Conservation (phyloP, 345 rosid species). For the Eucalyptus grandis region DNA sequence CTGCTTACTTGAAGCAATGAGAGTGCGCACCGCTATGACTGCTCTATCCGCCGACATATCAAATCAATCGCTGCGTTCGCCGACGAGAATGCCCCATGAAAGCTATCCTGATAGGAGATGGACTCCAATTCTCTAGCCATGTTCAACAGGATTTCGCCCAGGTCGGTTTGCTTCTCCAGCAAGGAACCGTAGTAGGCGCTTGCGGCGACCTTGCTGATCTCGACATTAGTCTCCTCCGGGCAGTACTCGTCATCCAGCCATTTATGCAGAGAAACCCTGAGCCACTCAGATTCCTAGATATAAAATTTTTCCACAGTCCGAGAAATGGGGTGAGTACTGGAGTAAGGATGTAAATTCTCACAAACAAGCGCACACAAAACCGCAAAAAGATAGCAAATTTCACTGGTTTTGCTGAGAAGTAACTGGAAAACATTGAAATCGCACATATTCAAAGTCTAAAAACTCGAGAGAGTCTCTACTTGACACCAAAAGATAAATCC, state of each 20-base stretch:
- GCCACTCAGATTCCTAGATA: conserved; percentile 78
- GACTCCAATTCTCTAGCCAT: conserved; percentile 67
- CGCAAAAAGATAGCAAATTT: background rate
- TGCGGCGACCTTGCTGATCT: conserved; percentile 72
- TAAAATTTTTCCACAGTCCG: background rate
- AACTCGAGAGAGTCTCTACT: background rate
- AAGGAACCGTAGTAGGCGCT: conserved; percentile 36
- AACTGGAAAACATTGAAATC: background rate
- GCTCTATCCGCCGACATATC: conserved; percentile 49
- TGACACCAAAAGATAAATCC: background rate
- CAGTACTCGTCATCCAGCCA: conserved; percentile 97
- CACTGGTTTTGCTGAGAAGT: background rate
- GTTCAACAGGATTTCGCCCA: conserved; percentile 67
- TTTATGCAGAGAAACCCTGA: conserved; percentile 65
- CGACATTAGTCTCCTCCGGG: conserved; percentile 83
- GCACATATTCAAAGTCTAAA: background rate
- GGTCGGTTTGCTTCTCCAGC: conserved; percentile 40
- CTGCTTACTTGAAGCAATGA: background rate
- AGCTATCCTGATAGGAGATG: conserved; percentile 73
- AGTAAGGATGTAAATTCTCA: background rate
- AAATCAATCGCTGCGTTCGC: conserved; percentile 72
- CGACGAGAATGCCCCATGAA: conserved; percentile 87
- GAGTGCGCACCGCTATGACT: background rate
- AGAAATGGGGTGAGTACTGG: background rate
- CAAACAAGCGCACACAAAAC: background rate